Evolutionary conservation across 768 basidiomycete species (phyloP), one percentile per base, ranked within the genome.

Genomic region (Boletales sp.): DNA sequence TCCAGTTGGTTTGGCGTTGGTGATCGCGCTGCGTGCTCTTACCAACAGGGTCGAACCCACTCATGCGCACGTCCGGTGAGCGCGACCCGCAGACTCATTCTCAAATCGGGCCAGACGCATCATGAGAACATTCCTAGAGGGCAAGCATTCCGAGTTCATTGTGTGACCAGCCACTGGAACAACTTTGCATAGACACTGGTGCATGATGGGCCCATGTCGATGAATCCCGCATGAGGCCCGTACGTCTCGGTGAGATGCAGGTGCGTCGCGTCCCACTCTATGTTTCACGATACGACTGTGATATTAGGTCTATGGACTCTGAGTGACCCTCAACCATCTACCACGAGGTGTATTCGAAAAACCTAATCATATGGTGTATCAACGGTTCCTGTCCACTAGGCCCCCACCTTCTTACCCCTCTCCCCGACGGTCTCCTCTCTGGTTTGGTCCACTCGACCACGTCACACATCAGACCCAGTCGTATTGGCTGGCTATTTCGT

Each of bases 391-490:
- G 17, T 88, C 94, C 2, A 93, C 93, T 5, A 95, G 96, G 0
- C 95, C 95, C n/a, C 3, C 98, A 94, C 94, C 0, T 98, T 96
- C 73, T 78, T 98, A 18, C 96, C 96, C 0, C 78, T 97, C 38
- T 86, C 86, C 2, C 71, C 81, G 0, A 86, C 83, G 0, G 73
- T 74, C 2, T 90, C 93, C 10, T 94, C 94, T 4, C 76, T 98
- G 44, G 96, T 97, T 7, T 98, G 96, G 96, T 94, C 92, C 17
- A 95, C 90, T 0, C 80, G 75, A 47, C 91, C 94, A 2, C 64
- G 72, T 6, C 74, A 93, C 8, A 92, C 93, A n/a, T 76, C 82
- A 4, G 84, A 84, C 5, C 78, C 86, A 1, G 73, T 68, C 4
- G 79, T 87, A 15, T 69, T 98, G 40, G 69, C 76, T 10, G 71